Base-by-base conservation (phyloP, 192 early-diverging fungal genomes). In the Coemansia sp. region DNA sequence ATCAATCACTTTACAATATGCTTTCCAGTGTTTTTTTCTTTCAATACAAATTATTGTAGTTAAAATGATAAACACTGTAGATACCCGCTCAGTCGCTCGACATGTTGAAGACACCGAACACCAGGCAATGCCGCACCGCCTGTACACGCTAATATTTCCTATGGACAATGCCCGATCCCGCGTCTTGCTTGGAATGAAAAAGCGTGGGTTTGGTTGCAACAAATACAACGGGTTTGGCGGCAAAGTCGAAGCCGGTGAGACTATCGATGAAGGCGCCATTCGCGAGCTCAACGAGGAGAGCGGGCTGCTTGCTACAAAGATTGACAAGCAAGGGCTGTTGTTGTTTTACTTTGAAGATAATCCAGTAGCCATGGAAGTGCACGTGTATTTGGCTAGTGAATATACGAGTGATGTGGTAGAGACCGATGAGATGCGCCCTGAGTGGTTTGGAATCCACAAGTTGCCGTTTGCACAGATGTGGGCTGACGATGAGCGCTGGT, bases 201-300 rank as follows among this genome's bases (percentile, higher is more conserved):
- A 93, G 68, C 86, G 91, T 8, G 91, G 91, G 7, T 90, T 93
- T 65, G 91, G 91, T 25, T 66, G 72, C 16, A 77, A 83, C 52
- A 83, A 85, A 22, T 83, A 77, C 74, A 92, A 92, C 53, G 90
- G 90, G 1, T 93, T 93, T 72, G 91, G 91, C 47, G 91, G 91
- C 39, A 93, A 93, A 56, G 83, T 91, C 16, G 91, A 93, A 55
- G 43, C 77, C 7, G 75, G 79, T 1, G 91, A 93, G 63, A 85
- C 89, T 2, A 54, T 89, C 25, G 62, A 69, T 21, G 55, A 88
- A 60, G 89, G 85, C 7, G 89, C 91, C 0, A 39, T 68, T 2
- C 83, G 91, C 14, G 91, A 93, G 56, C 76, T 91, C 9, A 54
- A 69, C 27, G 89, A 89, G 43, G 87, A 90, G 49, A 76, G 80